Evolutionary conservation across 139 green algal genomes (phyloP), one percentile per base, ranked within the genome.

Genomic region (Chlorella vulgaris): DNA sequence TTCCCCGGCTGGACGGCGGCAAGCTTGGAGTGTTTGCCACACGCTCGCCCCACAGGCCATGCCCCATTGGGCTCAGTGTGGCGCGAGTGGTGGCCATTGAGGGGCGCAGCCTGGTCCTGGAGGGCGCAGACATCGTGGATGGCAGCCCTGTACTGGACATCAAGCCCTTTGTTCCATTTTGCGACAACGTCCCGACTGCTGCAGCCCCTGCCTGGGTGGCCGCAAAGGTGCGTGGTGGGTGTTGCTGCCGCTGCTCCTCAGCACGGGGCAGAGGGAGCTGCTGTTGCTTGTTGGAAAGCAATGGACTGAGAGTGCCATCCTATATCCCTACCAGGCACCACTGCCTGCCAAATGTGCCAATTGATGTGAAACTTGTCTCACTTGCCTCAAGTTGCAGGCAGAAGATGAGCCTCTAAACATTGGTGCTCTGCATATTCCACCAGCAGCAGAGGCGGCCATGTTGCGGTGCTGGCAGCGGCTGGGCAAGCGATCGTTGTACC

Each of bases 141-240:
- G 95, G 95, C 61, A 92, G 89, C 4, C 94, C 95, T 0, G 89
- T 98, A 55, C 88, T 98, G 24, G 95, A 98, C 83, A 89, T 98
- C 63, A 98, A 98, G 80, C 95, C 95, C 18, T 98, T 97, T 82
- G 81, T 97, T 31, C 92, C 93, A 10, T 98, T 96, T 74, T 94
- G 89, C 69, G 95, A 98, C 83, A 78, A 81, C 28, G 43, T 97
- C 13, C 15, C 85, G 0, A n/a, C 28, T 4, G 94, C 95, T 8
- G 74, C 66, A 1, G 93, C 93, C 7, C 95, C 95, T 2, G 5
- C 80, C 2, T 98, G 95, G 95, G 95, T 98, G 43, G 65, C 65
- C 4, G 50, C 38, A 18, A 21, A 63, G 40, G 76, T 75, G 42
- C 1, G 62, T 24, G 19, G n/a, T 18, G 19, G 3, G 42, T 26